phyloP scores from a whole-genome alignment of 2,329 filamentous ascomycete genomes.

The Sclerotinia spermophila region DNA sequence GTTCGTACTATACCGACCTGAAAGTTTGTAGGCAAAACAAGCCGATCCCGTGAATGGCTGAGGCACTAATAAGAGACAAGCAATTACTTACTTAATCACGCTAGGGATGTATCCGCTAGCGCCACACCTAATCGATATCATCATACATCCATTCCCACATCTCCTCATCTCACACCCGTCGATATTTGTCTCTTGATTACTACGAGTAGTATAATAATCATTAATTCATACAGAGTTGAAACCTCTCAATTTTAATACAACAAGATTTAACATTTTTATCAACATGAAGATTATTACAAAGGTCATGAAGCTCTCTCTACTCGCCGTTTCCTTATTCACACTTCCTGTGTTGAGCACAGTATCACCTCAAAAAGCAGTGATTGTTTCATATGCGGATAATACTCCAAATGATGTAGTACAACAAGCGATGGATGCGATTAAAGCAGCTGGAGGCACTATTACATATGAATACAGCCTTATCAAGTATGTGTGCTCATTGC shows the following conservation, averaged over 20 bases:
- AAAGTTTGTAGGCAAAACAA: neutral
- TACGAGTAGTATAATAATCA: too few relatives aligned
- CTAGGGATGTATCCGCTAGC: neutral
- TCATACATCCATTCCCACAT: neutral
- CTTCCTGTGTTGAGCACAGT: slow-evolving; percentile 57
- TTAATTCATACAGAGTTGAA: neutral
- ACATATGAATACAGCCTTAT: slow-evolving; percentile 71
- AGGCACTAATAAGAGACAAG: neutral
- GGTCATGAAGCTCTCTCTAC: slow-evolving; percentile 48
- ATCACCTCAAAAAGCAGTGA: slow-evolving; percentile 62
- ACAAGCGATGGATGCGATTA: slow-evolving; percentile 68
- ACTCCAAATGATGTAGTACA: slow-evolving; percentile 62
- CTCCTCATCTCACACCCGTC: neutral
- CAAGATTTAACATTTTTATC: neutral
- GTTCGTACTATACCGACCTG: neutral
- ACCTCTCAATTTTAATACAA: neutral
- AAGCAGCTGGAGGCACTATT: slow-evolving; percentile 67
- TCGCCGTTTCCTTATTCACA: slow-evolving; percentile 55
- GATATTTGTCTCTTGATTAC: neutral
- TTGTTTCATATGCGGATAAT: slow-evolving; percentile 73
- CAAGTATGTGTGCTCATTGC: slow-evolving; percentile 50
- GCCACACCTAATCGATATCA: neutral
- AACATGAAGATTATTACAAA: slow-evolving; percentile 47
- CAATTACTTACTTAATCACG: slow-evolving; percentile 7
- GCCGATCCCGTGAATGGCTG: neutral